These are phyloP conservation scores for Eucalyptus sp. DNA, from an alignment of 345 rosid species.

Conservation along the genomic window DNA sequence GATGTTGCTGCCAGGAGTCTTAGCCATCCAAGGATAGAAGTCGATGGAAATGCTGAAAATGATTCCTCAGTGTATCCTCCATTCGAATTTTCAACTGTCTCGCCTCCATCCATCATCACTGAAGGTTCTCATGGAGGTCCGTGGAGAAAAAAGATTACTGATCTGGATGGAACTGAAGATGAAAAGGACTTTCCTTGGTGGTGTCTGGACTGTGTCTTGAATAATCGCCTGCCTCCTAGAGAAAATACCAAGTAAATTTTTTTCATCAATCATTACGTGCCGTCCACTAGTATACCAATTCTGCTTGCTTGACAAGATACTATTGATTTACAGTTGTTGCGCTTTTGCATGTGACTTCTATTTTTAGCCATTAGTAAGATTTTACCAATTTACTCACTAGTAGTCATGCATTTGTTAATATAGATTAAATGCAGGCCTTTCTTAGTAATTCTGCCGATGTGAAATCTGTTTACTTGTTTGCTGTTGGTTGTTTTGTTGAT, in stretches of 20 bases:
- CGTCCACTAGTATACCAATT: not conserved
- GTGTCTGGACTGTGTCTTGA: slow-evolving; percentile 87
- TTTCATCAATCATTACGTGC: not conserved
- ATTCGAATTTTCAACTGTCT: slow-evolving; percentile 67
- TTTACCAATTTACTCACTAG: not conserved
- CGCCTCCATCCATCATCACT: slow-evolving; percentile 88
- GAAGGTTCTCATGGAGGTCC: slow-evolving; percentile 98
- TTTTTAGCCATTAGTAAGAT: not conserved
- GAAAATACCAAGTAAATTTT: slow-evolving; percentile 78
- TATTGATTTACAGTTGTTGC: not conserved
- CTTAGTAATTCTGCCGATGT: not conserved
- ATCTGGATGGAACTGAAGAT: slow-evolving; percentile 83
- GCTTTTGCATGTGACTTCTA: not conserved
- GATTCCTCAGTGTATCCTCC: slow-evolving; percentile 88
- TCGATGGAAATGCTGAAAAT: slow-evolving; percentile 58
- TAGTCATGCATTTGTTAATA: not conserved
- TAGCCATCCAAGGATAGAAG: slow-evolving; percentile 52
- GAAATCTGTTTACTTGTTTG: not conserved
- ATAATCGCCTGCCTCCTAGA: slow-evolving; percentile 85
- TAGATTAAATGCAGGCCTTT: not conserved
- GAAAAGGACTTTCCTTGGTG: slow-evolving; percentile 96
- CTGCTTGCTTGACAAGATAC: not conserved
- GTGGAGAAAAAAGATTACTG: slow-evolving; percentile 94
- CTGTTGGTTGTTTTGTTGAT: not conserved
- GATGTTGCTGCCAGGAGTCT: slow-evolving; percentile 45